Evolutionary conservation across 2,329 filamentous ascomycete species (phyloP), one percentile per base, ranked within the genome.

Genomic region (Neobulgaria alba): DNA sequence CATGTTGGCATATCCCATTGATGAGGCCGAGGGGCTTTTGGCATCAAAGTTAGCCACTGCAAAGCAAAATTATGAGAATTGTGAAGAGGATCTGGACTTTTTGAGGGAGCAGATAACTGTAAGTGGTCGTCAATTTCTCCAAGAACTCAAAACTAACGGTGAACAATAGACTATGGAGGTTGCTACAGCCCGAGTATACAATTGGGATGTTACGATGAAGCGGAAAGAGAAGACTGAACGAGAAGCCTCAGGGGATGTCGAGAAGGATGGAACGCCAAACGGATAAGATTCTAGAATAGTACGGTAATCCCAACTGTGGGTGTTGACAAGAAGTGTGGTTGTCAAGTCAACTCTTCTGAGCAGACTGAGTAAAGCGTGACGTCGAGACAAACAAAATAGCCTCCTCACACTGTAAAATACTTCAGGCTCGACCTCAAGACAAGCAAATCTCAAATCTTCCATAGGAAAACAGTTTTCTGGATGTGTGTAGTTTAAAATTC

Each of bases 191-290:
- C 75, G 92, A 50, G 89, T 98, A n/a, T 96, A 98, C 65, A 98
- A 98, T 64, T 96, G 92, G 90, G 92, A 98, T 58, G 88, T 98
- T 3, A 86, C 90, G 32, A 85, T 95, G 69, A 86, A 93, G 66
- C 74, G 92, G 54, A 95, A 95, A 69, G 88, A 95, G 46, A 92
- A 88, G 63, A 71, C 66, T 3, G 79, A 82, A 29, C 75, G 78
- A 48, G 78, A 63, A 15, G 57, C 52, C 3, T 44, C 54, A 31
- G 59, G 60, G 45, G 55, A 54, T 21, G 46, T 45, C 32, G 58
- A 56, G 33, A 61, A 59, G 49, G 52, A 51, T 39, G 55, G 56
- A 10, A 53, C 54, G 18, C 50, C 57, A 15, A 59, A 59, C 44
- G 57, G 57, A 29, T 60, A 45, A 51, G 23, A 12, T 7, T 26